Percentiles rank a stretch among this genome's conserved stretches.
phyloP scores from a whole-genome alignment of 106 monocot genomes.

The Xerophyta viscosa region DNA sequence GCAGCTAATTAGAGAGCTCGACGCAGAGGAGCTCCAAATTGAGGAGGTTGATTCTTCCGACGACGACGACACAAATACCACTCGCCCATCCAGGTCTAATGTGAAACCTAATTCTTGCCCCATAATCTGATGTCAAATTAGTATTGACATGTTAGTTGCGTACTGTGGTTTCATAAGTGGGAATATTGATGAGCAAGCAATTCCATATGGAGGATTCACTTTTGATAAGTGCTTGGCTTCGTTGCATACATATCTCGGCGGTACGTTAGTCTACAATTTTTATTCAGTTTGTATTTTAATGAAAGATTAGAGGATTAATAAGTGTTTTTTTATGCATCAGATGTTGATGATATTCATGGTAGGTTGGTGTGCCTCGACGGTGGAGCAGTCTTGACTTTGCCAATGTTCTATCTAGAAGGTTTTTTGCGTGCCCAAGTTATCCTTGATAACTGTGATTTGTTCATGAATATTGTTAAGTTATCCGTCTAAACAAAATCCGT shows the following conservation, averaged over 20 bases:
- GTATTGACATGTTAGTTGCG: not conserved
- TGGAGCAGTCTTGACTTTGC: slow-evolving; percentile 66
- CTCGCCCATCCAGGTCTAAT: slow-evolving; percentile 9
- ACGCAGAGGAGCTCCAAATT: slow-evolving; percentile 48
- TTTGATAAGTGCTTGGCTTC: slow-evolving; percentile 75
- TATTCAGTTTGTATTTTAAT: slow-evolving; percentile 2
- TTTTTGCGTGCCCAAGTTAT: not conserved
- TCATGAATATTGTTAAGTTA: too few relatives aligned
- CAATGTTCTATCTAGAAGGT: slow-evolving; percentile 96
- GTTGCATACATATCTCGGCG: slow-evolving; percentile 87
- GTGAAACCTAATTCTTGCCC: too few relatives aligned
- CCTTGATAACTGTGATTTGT: too few relatives aligned
- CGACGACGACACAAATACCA: slow-evolving; percentile 5
- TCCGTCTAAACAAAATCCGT: too few relatives aligned
- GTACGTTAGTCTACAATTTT: too few relatives aligned
- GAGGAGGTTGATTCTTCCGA: slow-evolving; percentile 36
- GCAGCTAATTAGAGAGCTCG: slow-evolving; percentile 43
- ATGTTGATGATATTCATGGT: slow-evolving; percentile 79
- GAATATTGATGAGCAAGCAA: slow-evolving; percentile 33
- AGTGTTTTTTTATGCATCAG: slow-evolving; percentile 27
- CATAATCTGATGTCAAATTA: not conserved
- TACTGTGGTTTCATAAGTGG: slow-evolving; percentile 1
- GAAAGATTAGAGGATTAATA: not conserved
- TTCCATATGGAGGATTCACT: slow-evolving; percentile 36
- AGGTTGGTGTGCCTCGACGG: slow-evolving; percentile 70